A percentile compares a stretch with the other conserved stretches of the same genome.
Conservation (phyloP, 2,329 filamentous ascomycete genomes). For the Hansfordia pulvinata region DNA sequence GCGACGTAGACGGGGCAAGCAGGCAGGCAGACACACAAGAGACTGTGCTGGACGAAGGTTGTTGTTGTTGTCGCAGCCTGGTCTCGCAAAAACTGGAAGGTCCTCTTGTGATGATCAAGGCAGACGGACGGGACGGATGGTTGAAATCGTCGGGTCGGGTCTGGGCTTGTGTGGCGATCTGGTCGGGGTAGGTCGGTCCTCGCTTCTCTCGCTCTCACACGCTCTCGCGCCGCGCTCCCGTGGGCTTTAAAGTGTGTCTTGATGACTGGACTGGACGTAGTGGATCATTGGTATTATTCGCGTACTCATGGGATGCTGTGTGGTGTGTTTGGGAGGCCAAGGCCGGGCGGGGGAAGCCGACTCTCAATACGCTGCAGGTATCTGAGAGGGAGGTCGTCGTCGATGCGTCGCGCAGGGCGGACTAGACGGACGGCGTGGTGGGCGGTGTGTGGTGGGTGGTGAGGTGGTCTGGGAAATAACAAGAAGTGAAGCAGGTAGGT, state of each 20-base stretch:
- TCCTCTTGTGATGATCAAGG: no score
- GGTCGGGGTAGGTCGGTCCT: no score
- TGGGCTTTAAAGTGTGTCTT: slow-evolving; percentile 59
- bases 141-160: no score
- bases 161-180: no score
- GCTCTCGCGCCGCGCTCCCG: slow-evolving; percentile 51
- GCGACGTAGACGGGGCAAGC: no score
- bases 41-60: no score
- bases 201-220: slow-evolving; percentile 27
- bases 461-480: not conserved
- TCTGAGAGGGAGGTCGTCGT: slow-evolving; percentile 14
- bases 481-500: not conserved
- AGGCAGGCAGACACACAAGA: no score
- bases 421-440: slow-evolving; percentile 1
- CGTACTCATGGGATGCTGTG: slow-evolving; percentile 39
- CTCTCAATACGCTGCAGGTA: slow-evolving; percentile 15
- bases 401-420: slow-evolving; percentile 5
- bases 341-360: slow-evolving; percentile 12
- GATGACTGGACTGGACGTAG: slow-evolving; percentile 33
- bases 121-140: no score
- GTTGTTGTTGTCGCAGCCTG: no score
- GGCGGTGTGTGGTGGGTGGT: not conserved
- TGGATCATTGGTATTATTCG: slow-evolving; percentile 38
- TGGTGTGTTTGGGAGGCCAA: slow-evolving; percentile 22
- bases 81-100: no score